Percentiles rank a stretch among this genome's conserved stretches.
Evolutionary conservation across 2,329 filamentous ascomycete species (phyloP).

Genomic region (Massarina eburnea): DNA sequence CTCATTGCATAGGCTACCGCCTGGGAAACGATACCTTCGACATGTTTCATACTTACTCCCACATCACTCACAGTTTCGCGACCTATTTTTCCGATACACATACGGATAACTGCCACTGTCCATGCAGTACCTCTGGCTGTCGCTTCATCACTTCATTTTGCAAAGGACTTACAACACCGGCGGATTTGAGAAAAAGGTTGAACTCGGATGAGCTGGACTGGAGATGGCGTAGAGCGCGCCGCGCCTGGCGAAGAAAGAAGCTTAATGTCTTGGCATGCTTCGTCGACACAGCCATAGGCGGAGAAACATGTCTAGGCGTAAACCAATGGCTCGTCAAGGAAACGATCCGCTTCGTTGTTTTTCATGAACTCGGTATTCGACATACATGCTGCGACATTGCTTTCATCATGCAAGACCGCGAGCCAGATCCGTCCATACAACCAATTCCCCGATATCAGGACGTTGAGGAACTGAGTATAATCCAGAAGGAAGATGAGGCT

Average conservation of each 20-base stretch:
- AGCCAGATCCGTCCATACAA: background rate
- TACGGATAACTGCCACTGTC: background rate
- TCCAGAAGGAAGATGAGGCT: background rate
- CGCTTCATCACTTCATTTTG: background rate
- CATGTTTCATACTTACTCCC: background rate
- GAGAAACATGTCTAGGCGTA: too few relatives aligned
- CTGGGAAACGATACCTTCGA: background rate
- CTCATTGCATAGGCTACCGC: background rate
- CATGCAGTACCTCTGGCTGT: background rate
- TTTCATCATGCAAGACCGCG: background rate
- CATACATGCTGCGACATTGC: conserved; percentile 1
- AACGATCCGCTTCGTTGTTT: background rate
- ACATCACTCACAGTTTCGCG: background rate
- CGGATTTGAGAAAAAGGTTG: background rate
- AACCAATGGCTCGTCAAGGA: conserved; percentile 1
- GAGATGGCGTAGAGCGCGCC: too few relatives aligned
- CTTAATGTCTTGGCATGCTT: background rate
- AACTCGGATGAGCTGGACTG: background rate
- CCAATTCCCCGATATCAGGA: background rate
- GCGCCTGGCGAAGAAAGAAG: too few relatives aligned
- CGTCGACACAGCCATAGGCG: background rate
- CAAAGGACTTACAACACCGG: background rate
- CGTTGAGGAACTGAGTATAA: background rate
- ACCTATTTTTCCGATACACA: background rate
- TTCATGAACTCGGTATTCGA: background rate